phyloP scores from a whole-genome alignment of 148 eudicot species.

The Salicornia ramosissima region DNA sequence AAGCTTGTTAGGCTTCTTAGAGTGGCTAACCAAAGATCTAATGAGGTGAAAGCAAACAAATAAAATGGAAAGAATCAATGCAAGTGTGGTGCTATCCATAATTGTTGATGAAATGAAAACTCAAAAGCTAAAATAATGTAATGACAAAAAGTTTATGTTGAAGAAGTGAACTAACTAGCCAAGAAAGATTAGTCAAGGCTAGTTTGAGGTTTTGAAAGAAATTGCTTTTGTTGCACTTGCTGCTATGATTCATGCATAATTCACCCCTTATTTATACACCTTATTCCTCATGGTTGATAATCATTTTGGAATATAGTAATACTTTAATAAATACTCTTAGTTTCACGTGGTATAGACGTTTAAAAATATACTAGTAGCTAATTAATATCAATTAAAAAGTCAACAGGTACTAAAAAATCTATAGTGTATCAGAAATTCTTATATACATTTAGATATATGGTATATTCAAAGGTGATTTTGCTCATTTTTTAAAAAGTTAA shows the following conservation, averaged over 20 bases:
- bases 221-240: not conserved
- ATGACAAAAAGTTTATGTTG: too few relatives aligned
- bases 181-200: not conserved
- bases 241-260: not conserved
- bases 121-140: not conserved
- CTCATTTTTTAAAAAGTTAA: too few relatives aligned
- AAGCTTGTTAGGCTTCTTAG: conserved; percentile 5
- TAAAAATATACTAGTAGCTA: too few relatives aligned
- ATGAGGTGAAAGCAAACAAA: conserved; percentile 18
- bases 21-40: not conserved
- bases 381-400: too few relatives aligned
- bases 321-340: too few relatives aligned
- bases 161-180: not conserved
- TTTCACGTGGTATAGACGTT: too few relatives aligned
- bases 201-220: not conserved
- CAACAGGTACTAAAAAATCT: too few relatives aligned
- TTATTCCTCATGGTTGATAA: too few relatives aligned
- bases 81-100: conserved; percentile 20
- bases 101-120: not conserved
- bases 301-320: too few relatives aligned
- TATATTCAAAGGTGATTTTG: too few relatives aligned
- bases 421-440: too few relatives aligned
- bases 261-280: not conserved
- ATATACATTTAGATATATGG: too few relatives aligned
- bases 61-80: conserved; percentile 16